phyloP scores from a whole-genome alignment of 345 rosid genomes.

The Mangifera indica region DNA sequence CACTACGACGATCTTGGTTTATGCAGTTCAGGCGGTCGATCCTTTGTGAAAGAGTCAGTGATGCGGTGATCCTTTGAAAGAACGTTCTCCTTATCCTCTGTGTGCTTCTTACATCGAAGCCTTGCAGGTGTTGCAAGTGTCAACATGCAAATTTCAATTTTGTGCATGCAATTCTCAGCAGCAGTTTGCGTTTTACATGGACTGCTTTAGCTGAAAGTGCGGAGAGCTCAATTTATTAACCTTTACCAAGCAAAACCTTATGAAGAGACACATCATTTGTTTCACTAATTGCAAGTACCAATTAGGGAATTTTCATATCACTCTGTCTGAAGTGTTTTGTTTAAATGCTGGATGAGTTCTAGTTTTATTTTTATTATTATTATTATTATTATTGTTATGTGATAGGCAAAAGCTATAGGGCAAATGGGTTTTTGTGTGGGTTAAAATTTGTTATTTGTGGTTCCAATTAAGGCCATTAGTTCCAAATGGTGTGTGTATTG shows the following conservation, averaged over 20 bases:
- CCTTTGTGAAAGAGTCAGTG: constrained; percentile 84
- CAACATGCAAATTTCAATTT: constrained; percentile 7
- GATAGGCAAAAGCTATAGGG: background rate
- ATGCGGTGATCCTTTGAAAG: constrained; percentile 47
- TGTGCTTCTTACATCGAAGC: constrained; percentile 3
- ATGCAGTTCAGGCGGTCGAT: constrained; percentile 83
- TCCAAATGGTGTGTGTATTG: background rate
- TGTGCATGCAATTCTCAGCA: background rate
- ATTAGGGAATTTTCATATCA: constrained; percentile 13
- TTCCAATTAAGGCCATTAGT: background rate
- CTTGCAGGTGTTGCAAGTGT: constrained; percentile 9
- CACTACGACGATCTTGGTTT: constrained; percentile 12
- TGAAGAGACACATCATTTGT: constrained; percentile 14
- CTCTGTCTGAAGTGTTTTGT: constrained; percentile 4
- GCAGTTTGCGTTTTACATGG: background rate
- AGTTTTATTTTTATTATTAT: too few species aligned
- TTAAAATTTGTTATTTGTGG: background rate
- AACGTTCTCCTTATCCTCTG: background rate
- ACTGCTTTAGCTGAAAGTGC: constrained; percentile 5
- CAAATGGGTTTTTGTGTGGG: background rate
- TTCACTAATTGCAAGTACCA: constrained; percentile 3
- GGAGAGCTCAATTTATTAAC: constrained; percentile 10
- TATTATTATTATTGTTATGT: background rate
- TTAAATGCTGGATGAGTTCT: constrained; percentile 3
- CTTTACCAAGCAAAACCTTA: constrained; percentile 1